phyloP scores from a whole-genome alignment of 805 yeast species.

The Schwanniomyces occidentalis region DNA sequence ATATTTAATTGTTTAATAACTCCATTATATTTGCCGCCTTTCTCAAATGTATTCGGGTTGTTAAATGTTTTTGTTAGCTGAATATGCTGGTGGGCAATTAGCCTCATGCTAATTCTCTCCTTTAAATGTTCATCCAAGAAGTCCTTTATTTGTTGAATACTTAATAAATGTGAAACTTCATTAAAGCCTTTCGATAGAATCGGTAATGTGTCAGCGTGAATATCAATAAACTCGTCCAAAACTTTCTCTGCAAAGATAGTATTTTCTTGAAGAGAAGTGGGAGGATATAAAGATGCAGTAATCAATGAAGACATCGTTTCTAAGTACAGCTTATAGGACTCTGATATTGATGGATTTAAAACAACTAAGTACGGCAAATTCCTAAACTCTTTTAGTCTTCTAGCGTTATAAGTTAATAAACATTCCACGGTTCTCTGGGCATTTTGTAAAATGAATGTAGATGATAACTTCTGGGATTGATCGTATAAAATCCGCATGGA shows the following conservation, averaged over 20 bases:
- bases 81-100: conserved; percentile 84
- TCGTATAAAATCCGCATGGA: conserved; percentile 51
- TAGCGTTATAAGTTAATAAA: conserved; percentile 63
- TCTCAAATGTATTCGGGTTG: conserved; percentile 38
- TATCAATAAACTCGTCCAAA: conserved; percentile 60
- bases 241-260: conserved; percentile 47
- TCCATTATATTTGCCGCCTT: conserved; percentile 56
- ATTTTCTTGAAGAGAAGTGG: conserved; percentile 54
- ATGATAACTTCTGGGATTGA: conserved; percentile 40
- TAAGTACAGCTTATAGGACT: conserved; percentile 71
- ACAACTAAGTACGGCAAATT: conserved; percentile 80
- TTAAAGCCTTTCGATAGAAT: conserved; percentile 78
- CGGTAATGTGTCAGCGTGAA: conserved; percentile 84
- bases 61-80: conserved; percentile 48
- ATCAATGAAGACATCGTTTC: conserved; percentile 54
- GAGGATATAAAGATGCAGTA: conserved; percentile 35
- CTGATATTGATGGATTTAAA: conserved; percentile 82
- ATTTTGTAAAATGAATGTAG: conserved; percentile 35
- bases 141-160: conserved; percentile 50
- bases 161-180: conserved; percentile 54
- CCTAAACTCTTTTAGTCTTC: conserved; percentile 68
- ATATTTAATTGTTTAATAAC: conserved; percentile 69
- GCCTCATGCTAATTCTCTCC: conserved; percentile 84
- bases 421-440: conserved; percentile 60
- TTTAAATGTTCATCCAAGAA: conserved; percentile 76